phyloP scores from a whole-genome alignment of 2,329 filamentous ascomycete genomes.

The Coniochaeta sp. region DNA sequence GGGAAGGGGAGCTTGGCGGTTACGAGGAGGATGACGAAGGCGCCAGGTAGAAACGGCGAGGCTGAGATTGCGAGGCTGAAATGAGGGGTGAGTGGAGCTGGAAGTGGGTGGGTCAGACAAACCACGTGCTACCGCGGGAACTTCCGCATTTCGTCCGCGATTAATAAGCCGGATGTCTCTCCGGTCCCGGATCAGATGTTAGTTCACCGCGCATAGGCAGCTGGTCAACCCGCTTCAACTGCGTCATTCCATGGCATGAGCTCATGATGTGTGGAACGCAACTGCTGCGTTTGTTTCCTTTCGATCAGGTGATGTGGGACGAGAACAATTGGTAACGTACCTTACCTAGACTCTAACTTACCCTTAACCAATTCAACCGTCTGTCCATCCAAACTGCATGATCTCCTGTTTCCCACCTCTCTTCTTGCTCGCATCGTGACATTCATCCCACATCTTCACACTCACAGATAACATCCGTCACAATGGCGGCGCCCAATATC shows the following conservation, averaged over 20 bases:
- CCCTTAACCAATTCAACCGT: too few relatives aligned
- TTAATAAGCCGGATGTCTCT: background rate
- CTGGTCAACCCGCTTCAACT: background rate
- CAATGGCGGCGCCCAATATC: constrained; percentile 17
- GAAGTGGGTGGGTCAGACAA: background rate
- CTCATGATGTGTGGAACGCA: too few relatives aligned
- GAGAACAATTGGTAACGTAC: too few relatives aligned
- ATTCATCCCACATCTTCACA: too few relatives aligned
- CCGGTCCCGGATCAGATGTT: background rate
- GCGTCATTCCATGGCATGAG: background rate
- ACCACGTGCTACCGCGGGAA: background rate
- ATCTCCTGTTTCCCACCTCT: background rate
- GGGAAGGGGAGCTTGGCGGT: background rate
- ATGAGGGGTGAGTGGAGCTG: background rate
- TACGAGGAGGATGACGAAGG: background rate
- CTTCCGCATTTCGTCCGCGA: background rate
- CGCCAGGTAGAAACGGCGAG: background rate
- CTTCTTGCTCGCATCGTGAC: too few relatives aligned
- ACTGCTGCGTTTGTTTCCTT: too few relatives aligned
- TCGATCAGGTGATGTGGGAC: too few relatives aligned
- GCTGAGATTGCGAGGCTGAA: background rate
- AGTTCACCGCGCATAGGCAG: background rate
- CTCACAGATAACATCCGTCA: background rate
- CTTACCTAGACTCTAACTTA: too few relatives aligned
- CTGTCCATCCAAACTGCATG: too few relatives aligned